These are phyloP conservation scores for Deinandra increscens DNA, from an alignment of 129 eudicot genomes.

Conservation along the genomic window DNA sequence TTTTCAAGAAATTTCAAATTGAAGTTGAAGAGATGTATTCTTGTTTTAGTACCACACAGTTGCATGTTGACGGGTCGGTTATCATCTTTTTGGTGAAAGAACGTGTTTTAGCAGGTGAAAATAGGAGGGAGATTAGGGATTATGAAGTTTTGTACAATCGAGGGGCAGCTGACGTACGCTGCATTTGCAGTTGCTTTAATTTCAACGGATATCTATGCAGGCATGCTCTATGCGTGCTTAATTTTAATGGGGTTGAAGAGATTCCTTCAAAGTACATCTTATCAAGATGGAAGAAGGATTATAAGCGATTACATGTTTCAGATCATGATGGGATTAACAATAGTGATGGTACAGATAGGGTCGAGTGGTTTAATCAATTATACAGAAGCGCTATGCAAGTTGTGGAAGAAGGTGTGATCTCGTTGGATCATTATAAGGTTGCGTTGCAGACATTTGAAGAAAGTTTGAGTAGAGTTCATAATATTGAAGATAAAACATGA, in stretches of 20 bases:
- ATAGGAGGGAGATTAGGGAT: conserved; percentile 69
- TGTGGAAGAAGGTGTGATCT: conserved; percentile 83
- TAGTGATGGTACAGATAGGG: conserved; percentile 33
- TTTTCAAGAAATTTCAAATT: conserved; percentile 63
- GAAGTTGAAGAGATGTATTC: conserved; percentile 98
- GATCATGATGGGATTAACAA: conserved; percentile 34
- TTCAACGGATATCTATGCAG: conserved; percentile 78
- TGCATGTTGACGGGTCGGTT: conserved; percentile 69
- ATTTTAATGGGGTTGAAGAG: conserved; percentile 82
- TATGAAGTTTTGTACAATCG: conserved; percentile 74
- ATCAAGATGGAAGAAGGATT: conserved; percentile 73
- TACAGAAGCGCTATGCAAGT: conserved; percentile 78
- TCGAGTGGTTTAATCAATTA: conserved; percentile 55
- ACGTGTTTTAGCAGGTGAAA: conserved; percentile 63
- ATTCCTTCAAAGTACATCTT: conserved; percentile 68
- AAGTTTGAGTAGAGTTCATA: conserved; percentile 70
- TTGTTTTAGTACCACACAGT: conserved; percentile 82
- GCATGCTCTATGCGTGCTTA: conserved; percentile 79
- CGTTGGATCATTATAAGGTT: conserved; percentile 70
- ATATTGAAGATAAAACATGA: conserved; percentile 52
- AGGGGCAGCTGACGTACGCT: conserved; percentile 73
- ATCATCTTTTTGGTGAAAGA: conserved; percentile 77
- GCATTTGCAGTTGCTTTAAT: conserved; percentile 89
- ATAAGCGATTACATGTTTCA: conserved; percentile 46
- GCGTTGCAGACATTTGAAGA: conserved; percentile 72